Conservation (phyloP, 768 basidiomycete species). For the Pisolithus microcarpus region DNA sequence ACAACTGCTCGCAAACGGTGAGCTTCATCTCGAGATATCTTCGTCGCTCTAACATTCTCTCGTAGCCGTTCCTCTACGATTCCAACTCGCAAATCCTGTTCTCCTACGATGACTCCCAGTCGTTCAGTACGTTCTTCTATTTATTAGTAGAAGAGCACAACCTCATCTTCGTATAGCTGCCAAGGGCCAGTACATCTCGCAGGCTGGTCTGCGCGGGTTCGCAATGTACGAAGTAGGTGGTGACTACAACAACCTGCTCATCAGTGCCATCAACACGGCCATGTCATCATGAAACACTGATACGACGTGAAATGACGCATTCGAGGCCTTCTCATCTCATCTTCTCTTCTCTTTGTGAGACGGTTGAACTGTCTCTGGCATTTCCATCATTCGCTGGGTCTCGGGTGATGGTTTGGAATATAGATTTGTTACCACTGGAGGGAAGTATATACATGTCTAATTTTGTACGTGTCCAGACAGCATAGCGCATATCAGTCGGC, state of each 20-base stretch:
- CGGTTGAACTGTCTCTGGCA: not conserved
- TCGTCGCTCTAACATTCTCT: not conserved
- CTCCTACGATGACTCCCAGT: slow-evolving; percentile 57
- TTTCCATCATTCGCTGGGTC: slow-evolving; percentile 10
- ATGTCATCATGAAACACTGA: slow-evolving; percentile 9
- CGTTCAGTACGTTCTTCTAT: slow-evolving; percentile 40
- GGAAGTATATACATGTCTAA: not conserved
- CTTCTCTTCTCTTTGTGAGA: slow-evolving; percentile 8
- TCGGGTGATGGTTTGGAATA: slow-evolving; percentile 5
- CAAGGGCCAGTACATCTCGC: slow-evolving; percentile 36
- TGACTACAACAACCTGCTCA: slow-evolving; percentile 32
- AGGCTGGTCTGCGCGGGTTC: slow-evolving; percentile 32
- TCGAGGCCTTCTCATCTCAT: not conserved
- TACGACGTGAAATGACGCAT: slow-evolving; percentile 3
- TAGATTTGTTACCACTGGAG: not conserved
- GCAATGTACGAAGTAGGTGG: slow-evolving; percentile 42
- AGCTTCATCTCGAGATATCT: slow-evolving; percentile 11
- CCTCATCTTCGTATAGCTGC: slow-evolving; percentile 22
- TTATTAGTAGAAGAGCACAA: too few relatives aligned
- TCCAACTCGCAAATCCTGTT: slow-evolving; percentile 46
- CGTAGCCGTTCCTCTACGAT: slow-evolving; percentile 65
- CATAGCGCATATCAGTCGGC: too few relatives aligned
- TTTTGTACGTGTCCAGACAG: not conserved
- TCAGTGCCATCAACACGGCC: slow-evolving; percentile 26
- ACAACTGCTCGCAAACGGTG: slow-evolving; percentile 71